Evolutionary conservation across 441 rosid species (phyloP), one percentile per base, ranked within the genome.

Genomic region (Omphalea diandra): DNA sequence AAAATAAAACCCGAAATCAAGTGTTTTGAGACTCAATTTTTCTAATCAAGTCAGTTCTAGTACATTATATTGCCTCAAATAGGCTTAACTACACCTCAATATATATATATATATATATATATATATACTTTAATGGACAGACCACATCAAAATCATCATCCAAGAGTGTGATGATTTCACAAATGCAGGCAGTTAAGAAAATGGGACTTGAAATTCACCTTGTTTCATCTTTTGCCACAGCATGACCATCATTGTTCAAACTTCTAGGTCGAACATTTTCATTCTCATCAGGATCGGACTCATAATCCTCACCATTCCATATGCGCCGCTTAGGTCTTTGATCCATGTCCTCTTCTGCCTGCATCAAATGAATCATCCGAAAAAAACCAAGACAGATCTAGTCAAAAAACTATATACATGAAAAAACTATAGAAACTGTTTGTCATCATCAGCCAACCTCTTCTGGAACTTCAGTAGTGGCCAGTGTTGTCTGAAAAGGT

Each of bases 281-380:
- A 73, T 87, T 93, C 53, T 86, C 91, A 24, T 90, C 97, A 65
- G 80, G 83, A 75, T 91, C 97, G 3, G 97, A 90, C 36, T 85
- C 94, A 76, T 87, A 82, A 71, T 70, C 85, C 20, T 87, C 90
- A 67, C 96, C 93, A 81, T 77, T 81, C 96, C 98, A 94, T 74
- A 94, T 90, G 61, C 96, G 94, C 68, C 79, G 98, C 67, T 88
- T 86, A 63, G 97, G 94, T 77, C 94, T 88, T 66, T 63, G 67
- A 77, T 94, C 98, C 88, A 90, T 77, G 65, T 88, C 87, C 75
- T 86, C 96, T 81, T 92, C 99, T 31, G 83, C 83, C 99, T 94
- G 75, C 71, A 77, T 53, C 63, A 59, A 78, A 71, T 27, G 26
- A 70, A 68, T 29, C 33, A n/a, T n/a, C 56, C 72, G 63, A 62